Conservation (phyloP, 345 rosid species). For the Citrus unshiu region DNA sequence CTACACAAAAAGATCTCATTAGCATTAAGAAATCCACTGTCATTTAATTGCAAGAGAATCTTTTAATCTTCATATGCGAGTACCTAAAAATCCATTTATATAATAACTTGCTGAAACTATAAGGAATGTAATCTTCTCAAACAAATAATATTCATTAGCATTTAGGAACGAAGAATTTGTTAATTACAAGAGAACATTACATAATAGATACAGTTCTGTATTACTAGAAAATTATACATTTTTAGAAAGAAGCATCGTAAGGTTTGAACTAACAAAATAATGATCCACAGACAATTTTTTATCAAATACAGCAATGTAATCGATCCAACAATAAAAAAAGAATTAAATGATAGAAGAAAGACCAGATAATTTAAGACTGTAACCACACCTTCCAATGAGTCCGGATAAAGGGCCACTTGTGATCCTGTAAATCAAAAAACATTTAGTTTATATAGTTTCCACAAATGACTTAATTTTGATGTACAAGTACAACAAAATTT, state of each 20-base stretch:
- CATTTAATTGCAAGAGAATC: neutral
- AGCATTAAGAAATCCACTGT: neutral
- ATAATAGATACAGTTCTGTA: neutral
- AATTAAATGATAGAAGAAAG: neutral
- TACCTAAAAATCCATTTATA: neutral
- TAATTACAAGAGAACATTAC: neutral
- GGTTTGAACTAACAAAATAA: neutral
- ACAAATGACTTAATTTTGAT: neutral
- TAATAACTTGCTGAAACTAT: neutral
- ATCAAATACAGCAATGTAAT: neutral
- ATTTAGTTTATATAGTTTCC: constrained; percentile 1
- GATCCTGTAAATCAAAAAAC: constrained; percentile 50
- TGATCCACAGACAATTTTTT: neutral
- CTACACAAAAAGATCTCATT: neutral
- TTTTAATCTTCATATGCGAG: neutral
- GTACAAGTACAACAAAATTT: neutral
- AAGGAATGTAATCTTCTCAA: neutral
- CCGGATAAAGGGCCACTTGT: constrained; percentile 93
- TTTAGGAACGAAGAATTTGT: neutral
- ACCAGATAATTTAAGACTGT: neutral
- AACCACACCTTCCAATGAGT: constrained; percentile 80
- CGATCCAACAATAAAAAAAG: neutral
- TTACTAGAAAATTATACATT: neutral
- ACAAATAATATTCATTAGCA: neutral
- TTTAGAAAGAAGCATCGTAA: too few species aligned